Evolutionary conservation across 1,284 basidiomycete genomes (phyloP), one percentile per base, ranked within the genome.

Genomic region (Fomitopsis pinicola): DNA sequence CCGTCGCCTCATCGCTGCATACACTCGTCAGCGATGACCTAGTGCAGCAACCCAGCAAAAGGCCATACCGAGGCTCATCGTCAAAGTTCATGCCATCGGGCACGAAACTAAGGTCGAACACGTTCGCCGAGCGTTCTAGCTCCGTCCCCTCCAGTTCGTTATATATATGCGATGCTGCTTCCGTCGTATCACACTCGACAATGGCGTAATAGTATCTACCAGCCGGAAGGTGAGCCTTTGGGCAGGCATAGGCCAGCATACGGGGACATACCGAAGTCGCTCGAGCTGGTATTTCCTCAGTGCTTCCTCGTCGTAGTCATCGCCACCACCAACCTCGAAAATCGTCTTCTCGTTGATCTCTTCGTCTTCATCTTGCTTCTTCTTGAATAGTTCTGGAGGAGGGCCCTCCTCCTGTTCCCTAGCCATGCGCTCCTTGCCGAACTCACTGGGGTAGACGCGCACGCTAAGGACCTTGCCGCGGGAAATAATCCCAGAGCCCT

Each of bases 191-290:
- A 72, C 95, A 98, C 53, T 93, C 93, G 0, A 95, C 89, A 53
- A 99, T 85, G 7, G 97, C 97, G 76, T 99, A 99, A 74, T 95
- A 98, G 77, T 98, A 99, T 63, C 94, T 95, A 70, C 60, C 1
- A 62, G 8, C 9, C 35, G 62, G 58, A 45, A 42, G 12, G 19
- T n/a, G 46, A 46, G 59, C 44, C 61, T 62, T 17, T 30, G n/a
- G 53, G 42, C 48, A 45, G 30, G 30, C 30, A 33, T 8, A 33
- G 30, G 30, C 30, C 4, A 8, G 4, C 55, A 63, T 55, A n/a
- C 12, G 2, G 66, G 35, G 17, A 76, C 88, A 64, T 71, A 95
- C 91, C 96, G 82, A 67, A 99, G 77, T 50, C 97, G 83, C 72
- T 98, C 95, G 6, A 99, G 81, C 75, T 99, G 97, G 74, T 99